These are phyloP conservation scores for Escallonia rubra DNA, from an alignment of 129 eudicot genomes.

Conservation along the genomic window DNA sequence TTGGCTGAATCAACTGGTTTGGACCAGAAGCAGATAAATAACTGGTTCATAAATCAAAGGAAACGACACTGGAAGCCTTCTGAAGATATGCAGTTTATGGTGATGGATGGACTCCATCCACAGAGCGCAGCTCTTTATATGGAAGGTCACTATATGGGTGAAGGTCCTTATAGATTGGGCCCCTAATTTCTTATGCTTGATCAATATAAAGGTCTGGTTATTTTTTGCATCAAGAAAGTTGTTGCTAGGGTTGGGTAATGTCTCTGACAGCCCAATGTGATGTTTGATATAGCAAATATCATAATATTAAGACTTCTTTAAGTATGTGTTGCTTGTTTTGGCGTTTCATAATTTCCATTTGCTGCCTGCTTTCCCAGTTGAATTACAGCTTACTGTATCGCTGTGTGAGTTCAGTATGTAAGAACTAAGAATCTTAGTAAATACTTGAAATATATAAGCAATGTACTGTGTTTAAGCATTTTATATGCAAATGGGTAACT, in stretches of 20 bases:
- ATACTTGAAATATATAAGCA: not conserved
- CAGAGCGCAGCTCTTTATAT: conserved; percentile 75
- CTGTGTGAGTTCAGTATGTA: not conserved
- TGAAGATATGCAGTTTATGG: conserved; percentile 98
- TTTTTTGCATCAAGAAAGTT: not conserved
- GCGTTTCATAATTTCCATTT: not conserved
- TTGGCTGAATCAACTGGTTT: conserved; percentile 96
- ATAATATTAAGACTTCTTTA: not conserved
- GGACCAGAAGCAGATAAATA: conserved; percentile 93
- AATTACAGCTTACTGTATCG: not conserved
- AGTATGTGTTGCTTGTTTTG: not conserved
- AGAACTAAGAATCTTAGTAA: not conserved
- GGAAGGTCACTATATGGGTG: conserved; percentile 91
- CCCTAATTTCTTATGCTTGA: conserved; percentile 26
- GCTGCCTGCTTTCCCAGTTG: not conserved
- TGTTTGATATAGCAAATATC: not conserved
- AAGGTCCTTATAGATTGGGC: conserved; percentile 80
- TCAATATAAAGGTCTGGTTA: too few relatives aligned
- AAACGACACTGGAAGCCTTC: conserved; percentile 99
- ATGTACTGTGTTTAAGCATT: too few relatives aligned
- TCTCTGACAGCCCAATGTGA: not conserved
- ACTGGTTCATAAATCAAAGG: conserved; percentile 96
- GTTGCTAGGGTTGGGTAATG: conserved; percentile 2
- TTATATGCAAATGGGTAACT: too few relatives aligned
- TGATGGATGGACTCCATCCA: conserved; percentile 93